Percentiles rank a stretch among this genome's conserved stretches.
Evolutionary conservation across 1,139 yeast genomes (phyloP).

Genomic region (Taphrina flavorubra): DNA sequence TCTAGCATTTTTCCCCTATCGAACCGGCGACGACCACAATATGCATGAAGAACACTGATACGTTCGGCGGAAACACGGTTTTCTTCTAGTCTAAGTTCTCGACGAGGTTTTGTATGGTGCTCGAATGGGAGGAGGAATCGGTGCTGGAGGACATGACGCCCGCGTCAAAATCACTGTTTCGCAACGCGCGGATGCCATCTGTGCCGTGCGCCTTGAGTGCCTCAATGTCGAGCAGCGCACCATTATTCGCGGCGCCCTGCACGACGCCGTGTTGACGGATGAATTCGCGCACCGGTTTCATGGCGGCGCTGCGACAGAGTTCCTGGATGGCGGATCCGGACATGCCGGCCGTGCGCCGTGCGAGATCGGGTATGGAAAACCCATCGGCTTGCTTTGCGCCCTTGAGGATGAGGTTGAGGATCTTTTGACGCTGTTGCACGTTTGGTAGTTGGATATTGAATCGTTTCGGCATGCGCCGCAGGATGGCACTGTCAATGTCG

Average conservation of each 20-base stretch:
- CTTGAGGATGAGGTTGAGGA: constrained; percentile 64
- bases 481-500: constrained; percentile 90
- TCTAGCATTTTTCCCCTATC: background rate
- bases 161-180: constrained; percentile 22
- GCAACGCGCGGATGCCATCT: constrained; percentile 17
- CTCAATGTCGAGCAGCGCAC: constrained; percentile 17
- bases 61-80: background rate
- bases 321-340: constrained; percentile 94
- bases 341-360: constrained; percentile 69
- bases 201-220: constrained; percentile 26
- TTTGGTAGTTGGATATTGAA: constrained; percentile 81
- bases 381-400: constrained; percentile 66
- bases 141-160: constrained; percentile 27
- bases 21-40: too few species aligned
- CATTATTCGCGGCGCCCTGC: constrained; percentile 11
- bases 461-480: constrained; percentile 90
- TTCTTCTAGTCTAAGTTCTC: constrained; percentile 12
- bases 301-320: constrained; percentile 90
- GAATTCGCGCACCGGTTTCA: constrained; percentile 84
- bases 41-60: background rate
- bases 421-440: constrained; percentile 69
- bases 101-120: constrained; percentile 16
- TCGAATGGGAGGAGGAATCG: constrained; percentile 15
- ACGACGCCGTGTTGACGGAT: constrained; percentile 55
- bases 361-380: constrained; percentile 69